Percentiles rank a stretch among this genome's conserved stretches.
Conservation (phyloP, 345 rosid genomes). For the Eucalyptus virginea region DNA sequence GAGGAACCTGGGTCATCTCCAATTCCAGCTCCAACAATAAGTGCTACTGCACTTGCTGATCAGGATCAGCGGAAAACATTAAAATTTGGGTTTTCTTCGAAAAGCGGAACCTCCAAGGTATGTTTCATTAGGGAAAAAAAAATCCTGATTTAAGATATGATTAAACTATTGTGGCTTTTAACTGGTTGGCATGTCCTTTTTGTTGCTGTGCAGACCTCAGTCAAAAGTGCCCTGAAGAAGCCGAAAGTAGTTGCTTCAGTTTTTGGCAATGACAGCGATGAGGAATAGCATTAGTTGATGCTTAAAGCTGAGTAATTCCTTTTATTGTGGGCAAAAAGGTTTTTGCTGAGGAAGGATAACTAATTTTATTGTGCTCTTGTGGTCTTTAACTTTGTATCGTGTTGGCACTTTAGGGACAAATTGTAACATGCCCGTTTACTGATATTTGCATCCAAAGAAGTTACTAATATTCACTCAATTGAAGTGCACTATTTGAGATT, state of each 20-base stretch:
- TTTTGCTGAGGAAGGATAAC: background rate
- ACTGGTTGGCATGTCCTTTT: background rate
- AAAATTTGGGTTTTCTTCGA: slow-evolving; percentile 88
- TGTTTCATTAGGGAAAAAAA: background rate
- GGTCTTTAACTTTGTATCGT: background rate
- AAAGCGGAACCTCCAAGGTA: slow-evolving; percentile 66
- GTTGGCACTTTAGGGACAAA: background rate
- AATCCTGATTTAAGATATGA: background rate
- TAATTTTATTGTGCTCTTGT: background rate
- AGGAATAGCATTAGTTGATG: slow-evolving; percentile 22
- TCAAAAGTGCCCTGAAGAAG: slow-evolving; percentile 42
- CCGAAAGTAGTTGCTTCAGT: slow-evolving; percentile 63
- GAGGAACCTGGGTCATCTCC: slow-evolving; percentile 34
- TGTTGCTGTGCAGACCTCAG: slow-evolving; percentile 24
- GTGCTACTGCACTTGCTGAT: slow-evolving; percentile 37
- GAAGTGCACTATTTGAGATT: background rate
- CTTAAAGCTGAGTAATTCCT: background rate
- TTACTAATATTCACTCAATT: background rate
- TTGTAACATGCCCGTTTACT: background rate
- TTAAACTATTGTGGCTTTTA: background rate
- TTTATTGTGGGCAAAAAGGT: background rate
- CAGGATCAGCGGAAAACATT: slow-evolving; percentile 75
- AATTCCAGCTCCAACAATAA: slow-evolving; percentile 10
- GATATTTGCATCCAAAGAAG: background rate
- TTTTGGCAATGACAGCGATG: slow-evolving; percentile 73